Evolutionary conservation across 768 basidiomycete species (phyloP).

Genomic region (Baorangia bicolor): DNA sequence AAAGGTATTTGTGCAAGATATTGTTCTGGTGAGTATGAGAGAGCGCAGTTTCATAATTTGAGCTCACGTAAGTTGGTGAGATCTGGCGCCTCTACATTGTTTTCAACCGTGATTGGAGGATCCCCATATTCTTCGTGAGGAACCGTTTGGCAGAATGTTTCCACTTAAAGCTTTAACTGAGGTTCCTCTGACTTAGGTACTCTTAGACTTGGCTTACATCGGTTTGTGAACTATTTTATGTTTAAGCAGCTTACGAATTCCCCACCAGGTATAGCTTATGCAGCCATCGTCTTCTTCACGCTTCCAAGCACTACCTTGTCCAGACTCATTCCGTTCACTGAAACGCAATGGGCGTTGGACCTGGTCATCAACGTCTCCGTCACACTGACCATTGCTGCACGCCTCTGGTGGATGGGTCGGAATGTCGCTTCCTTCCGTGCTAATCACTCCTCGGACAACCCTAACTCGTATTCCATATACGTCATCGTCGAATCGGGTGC

Average conservation of each 20-base stretch:
- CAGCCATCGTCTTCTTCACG: slow-evolving; percentile 10
- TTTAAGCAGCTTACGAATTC: neutral
- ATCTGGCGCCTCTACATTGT: slow-evolving; percentile 27
- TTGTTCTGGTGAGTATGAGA: slow-evolving; percentile 10
- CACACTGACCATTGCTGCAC: slow-evolving; percentile 21
- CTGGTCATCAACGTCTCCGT: slow-evolving; percentile 19
- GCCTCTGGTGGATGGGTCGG: slow-evolving; percentile 21
- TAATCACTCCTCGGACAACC: slow-evolving; percentile 1
- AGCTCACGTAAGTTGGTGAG: neutral
- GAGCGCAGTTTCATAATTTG: neutral
- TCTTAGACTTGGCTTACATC: slow-evolving; percentile 20
- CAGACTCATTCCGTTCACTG: slow-evolving; percentile 6
- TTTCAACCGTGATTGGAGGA: slow-evolving; percentile 20
- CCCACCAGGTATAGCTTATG: slow-evolving; percentile 7
- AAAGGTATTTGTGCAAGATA: slow-evolving; percentile 18
- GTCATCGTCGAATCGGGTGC: slow-evolving; percentile 20
- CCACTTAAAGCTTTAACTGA: neutral
- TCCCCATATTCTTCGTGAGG: slow-evolving; percentile 19
- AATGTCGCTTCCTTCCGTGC: slow-evolving; percentile 5
- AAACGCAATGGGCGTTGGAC: slow-evolving; percentile 21
- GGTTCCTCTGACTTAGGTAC: slow-evolving; percentile 8
- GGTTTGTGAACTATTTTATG: slow-evolving; percentile 5
- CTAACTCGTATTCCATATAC: slow-evolving; percentile 16
- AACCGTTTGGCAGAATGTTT: neutral
- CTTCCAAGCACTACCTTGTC: slow-evolving; percentile 6